Base-by-base conservation (phyloP, 768 basidiomycete genomes). In the Leccinum disarticulatum region DNA sequence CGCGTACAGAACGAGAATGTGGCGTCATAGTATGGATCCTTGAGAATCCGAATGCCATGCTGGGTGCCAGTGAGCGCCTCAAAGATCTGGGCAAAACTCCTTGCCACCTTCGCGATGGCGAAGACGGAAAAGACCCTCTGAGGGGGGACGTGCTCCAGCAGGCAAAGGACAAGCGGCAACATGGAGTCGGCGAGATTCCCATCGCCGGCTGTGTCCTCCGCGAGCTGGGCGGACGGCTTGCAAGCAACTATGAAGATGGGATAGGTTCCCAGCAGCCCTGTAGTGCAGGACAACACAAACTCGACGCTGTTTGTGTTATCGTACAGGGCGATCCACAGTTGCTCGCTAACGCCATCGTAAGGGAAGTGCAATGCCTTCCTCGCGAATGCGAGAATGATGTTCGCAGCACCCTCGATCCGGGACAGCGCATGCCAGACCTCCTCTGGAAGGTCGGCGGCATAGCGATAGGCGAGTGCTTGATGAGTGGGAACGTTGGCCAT, bases 11-110 rank as follows among this genome's bases (percentile, higher is more conserved):
- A 82, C 7, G 82, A 77, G 54, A 88, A 78, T 17, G 77, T 82
- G 1, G 88, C 85, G 28, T 80, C 79, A 59, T 91, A 91, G 63
- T 89, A 91, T 0, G 84, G 81, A 0, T 57, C 33, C 41, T 76
- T 64, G 47, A 68, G 54, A 1, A 59, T 56, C 19, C 84, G 53
- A 1, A 70, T 61, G 35, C 22, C 60, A 13, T 38, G 6, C 7
- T 46, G 14, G 14, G 25, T 25, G n/a, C 30, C 30, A 1, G 51
- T n/a, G 61, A 48, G 22, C 73, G 73, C 88, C 83, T 57, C 61
- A 36, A 70, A 90, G 10, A 76, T 59, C 5, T 70, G 61, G 1
- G 79, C 76, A 64, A 91, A 88, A 6, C 63, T 60, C 9, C 59
- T 50, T 0, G 83, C 68, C n/a, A 90, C 72, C 11, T 67, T 63